Conservation (phyloP, 495 filamentous ascomycete species). For the Baudoinia panamericana region DNA sequence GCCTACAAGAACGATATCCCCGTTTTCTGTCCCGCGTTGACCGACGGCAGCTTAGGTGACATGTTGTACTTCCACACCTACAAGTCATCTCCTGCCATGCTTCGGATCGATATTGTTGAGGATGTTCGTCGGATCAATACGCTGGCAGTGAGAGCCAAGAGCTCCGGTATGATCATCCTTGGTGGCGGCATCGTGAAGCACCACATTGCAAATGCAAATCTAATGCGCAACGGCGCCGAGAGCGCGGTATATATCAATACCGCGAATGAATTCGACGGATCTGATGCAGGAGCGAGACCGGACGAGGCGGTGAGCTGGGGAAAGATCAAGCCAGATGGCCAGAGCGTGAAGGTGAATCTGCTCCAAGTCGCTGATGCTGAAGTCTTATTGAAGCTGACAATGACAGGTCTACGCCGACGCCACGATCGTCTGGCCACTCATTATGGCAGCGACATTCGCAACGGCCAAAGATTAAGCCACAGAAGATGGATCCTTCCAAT, state of each 20-base stretch:
- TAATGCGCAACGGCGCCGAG: slow-evolving; percentile 96
- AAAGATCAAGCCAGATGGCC: slow-evolving; percentile 79
- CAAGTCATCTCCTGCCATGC: slow-evolving; percentile 61
- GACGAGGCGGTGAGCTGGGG: slow-evolving; percentile 98
- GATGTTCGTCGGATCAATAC: slow-evolving; percentile 85
- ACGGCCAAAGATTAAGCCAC: slow-evolving; percentile 34
- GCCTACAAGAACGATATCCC: slow-evolving; percentile 86
- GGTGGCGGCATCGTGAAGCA: slow-evolving; percentile 92
- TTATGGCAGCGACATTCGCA: slow-evolving; percentile 90
- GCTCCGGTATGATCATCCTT: slow-evolving; percentile 85
- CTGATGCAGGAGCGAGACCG: slow-evolving; percentile 87
- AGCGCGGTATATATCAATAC: slow-evolving; percentile 96
- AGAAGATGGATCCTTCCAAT: no score
- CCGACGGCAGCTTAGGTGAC: slow-evolving; percentile 86
- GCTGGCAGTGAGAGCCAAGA: slow-evolving; percentile 66
- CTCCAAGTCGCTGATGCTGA: not conserved
- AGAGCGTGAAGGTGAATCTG: slow-evolving; percentile 62
- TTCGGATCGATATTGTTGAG: slow-evolving; percentile 76
- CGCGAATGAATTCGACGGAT: slow-evolving; percentile 90
- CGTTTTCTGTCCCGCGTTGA: slow-evolving; percentile 90
- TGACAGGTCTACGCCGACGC: slow-evolving; percentile 75
- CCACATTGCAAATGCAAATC: slow-evolving; percentile 89
- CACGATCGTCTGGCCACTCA: slow-evolving; percentile 81
- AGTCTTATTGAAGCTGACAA: not conserved
- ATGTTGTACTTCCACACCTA: slow-evolving; percentile 98